Evolutionary conservation across 2,329 filamentous ascomycete species (phyloP).

Genomic region (Calonectria multiphialidica): DNA sequence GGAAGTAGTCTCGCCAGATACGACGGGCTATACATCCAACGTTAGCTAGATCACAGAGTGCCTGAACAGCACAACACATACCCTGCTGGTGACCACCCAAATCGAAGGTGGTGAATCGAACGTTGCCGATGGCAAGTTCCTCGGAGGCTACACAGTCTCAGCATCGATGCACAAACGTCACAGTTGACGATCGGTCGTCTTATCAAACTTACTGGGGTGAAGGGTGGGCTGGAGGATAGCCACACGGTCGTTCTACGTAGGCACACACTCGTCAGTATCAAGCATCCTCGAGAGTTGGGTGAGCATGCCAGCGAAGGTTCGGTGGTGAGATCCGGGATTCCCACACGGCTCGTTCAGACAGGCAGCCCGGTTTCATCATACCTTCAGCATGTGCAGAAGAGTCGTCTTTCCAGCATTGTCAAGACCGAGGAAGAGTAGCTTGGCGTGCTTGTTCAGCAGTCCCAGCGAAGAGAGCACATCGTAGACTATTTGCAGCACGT

Average conservation of each 20-base stretch:
- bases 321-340: conserved; percentile 8
- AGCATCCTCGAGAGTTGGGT: conserved; percentile 7
- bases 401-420: conserved; percentile 97
- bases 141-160: conserved; percentile 75
- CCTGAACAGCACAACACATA: conserved; percentile 49
- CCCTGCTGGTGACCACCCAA: conserved; percentile 94
- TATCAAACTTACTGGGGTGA: conserved; percentile 80
- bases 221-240: conserved; percentile 91
- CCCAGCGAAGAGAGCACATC: conserved; percentile 89
- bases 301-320: neutral
- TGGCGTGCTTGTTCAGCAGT: conserved; percentile 94
- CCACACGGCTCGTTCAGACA: conserved; percentile 5
- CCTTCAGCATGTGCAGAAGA: conserved; percentile 95
- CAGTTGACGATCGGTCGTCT: neutral
- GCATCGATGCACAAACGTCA: conserved; percentile 14
- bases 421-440: conserved; percentile 92
- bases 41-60: conserved; percentile 5
- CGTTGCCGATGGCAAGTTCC: conserved; percentile 92
- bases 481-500: conserved; percentile 71
- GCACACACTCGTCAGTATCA: conserved; percentile 37
- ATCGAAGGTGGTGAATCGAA: conserved; percentile 95
- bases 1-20: conserved; percentile 97
- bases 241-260: conserved; percentile 84
- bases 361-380: conserved; percentile 54
- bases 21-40: conserved; percentile 77